Evolutionary conservation across 148 eudicot genomes (phyloP).

Genomic region (Fallopia convolvulus): DNA sequence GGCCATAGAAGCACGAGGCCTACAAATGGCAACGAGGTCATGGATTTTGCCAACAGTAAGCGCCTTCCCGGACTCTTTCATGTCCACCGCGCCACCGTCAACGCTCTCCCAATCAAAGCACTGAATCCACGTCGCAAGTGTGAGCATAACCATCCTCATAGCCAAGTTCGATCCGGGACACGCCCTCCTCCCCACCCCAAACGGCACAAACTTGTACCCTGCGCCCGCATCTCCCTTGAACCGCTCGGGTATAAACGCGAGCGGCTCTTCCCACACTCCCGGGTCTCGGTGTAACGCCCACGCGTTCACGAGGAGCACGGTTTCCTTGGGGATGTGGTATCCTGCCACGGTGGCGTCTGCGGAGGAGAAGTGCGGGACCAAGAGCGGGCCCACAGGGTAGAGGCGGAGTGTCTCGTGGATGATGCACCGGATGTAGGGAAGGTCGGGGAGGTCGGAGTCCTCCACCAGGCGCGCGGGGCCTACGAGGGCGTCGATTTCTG

Average conservation of each 20-base stretch:
- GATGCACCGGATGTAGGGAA: conserved; percentile 6
- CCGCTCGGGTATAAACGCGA: conserved; percentile 8
- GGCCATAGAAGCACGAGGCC: not conserved
- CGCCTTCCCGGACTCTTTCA: not conserved
- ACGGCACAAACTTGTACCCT: conserved; percentile 6
- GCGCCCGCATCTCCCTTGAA: not conserved
- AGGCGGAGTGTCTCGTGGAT: conserved; percentile 14
- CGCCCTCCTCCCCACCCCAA: conserved; percentile 16
- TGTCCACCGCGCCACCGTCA: not conserved
- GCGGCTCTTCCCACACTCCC: conserved; percentile 7
- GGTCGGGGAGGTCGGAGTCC: conserved; percentile 6
- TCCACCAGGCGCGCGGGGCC: not conserved
- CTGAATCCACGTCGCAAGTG: conserved; percentile 5
- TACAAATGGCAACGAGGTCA: conserved; percentile 1
- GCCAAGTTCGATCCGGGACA: conserved; percentile 9
- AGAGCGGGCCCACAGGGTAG: conserved; percentile 10
- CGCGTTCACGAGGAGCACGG: conserved; percentile 5
- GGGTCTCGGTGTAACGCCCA: conserved; percentile 13
- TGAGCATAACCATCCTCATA: not conserved
- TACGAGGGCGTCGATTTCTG: not conserved
- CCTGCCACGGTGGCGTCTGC: not conserved
- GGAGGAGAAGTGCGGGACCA: conserved; percentile 11
- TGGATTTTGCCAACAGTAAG: not conserved
- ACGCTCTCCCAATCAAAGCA: conserved; percentile 13
- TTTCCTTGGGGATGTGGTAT: not conserved